Percentiles rank a stretch among this genome's conserved stretches.
Evolutionary conservation across 768 basidiomycete species (phyloP).

Genomic region (Boletus tomentosulus): DNA sequence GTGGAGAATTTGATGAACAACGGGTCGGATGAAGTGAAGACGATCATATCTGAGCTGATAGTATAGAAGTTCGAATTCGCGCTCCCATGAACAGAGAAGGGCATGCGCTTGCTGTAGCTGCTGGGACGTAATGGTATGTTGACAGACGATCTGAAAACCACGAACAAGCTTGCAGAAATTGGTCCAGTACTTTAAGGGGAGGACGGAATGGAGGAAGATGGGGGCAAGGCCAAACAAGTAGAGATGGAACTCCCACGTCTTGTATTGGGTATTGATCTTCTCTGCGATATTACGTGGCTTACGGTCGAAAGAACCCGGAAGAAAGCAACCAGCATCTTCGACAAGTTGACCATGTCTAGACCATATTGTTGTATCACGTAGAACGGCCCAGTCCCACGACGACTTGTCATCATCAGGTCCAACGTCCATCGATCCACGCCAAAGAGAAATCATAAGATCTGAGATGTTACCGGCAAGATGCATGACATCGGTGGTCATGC

Average conservation of each 20-base stretch:
- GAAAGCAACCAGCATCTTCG: conserved; percentile 1
- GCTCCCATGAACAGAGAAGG: conserved; percentile 16
- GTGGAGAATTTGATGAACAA: conserved; percentile 26
- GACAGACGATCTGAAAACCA: conserved; percentile 18
- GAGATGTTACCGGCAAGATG: background rate
- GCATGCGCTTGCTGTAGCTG: conserved; percentile 4
- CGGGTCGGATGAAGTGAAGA: conserved; percentile 26
- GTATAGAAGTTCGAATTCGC: conserved; percentile 30
- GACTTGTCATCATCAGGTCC: background rate
- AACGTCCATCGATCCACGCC: background rate
- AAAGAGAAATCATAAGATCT: background rate
- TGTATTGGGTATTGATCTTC: conserved; percentile 27
- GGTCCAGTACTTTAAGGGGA: conserved; percentile 13
- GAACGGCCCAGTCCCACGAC: background rate
- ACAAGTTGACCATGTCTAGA: background rate
- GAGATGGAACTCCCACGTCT: conserved; percentile 23
- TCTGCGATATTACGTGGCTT: conserved; percentile 23
- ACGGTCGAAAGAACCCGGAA: conserved; percentile 17
- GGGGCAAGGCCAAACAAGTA: conserved; percentile 18
- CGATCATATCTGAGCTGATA: conserved; percentile 17
- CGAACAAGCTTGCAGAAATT: conserved; percentile 21
- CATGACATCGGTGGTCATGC: background rate
- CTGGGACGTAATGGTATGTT: conserved; percentile 9
- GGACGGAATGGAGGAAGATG: conserved; percentile 11
- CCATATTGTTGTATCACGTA: background rate